Base-by-base conservation (phyloP, 1,139 yeast genomes). In the Scheffersomyces parashehatae region DNA sequence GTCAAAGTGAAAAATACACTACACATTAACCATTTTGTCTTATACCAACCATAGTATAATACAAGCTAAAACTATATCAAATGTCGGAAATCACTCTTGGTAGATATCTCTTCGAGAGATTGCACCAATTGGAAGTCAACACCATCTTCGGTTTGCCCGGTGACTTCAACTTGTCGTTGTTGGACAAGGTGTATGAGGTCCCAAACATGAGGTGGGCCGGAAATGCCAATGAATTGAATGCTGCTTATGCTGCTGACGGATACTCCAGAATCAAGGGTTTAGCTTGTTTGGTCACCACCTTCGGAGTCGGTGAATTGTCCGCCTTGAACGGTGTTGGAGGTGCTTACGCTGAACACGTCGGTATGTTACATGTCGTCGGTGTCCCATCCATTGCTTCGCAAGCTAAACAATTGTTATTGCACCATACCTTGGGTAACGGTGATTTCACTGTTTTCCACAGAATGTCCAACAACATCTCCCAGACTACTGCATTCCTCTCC, bases 141-240 rank as follows among this genome's bases (percentile, higher is more conserved):
- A 85, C 93, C 58, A 73, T 85, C 56, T 83, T 85, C 52, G 93
- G 93, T 44, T 85, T 85, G 33, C 93, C 93, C 9, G 90, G 89
- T 51, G 93, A 85, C 61, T 85, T 85, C 77, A 86, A 85, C 65
- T 72, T 86, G 54, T 70, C 83, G 10, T 67, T 86, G 37, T 71
- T 85, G 40, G 93, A 85, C 59, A 80, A 81, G 58, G 69, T 85
- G 52, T 77, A 81, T 53, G 79, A 79, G 44, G 86, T 82, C 28
- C 76, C 77, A 3, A 82, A 75, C 14, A 59, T 82, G 58, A 70
- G 75, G 58, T 83, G 89, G 89, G 82, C 82, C 37, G 88, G 88
- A 49, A 81, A 81, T 60, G 82, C 86, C 60, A 84, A 83, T 58
- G 89, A 83, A 64, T 74, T 83, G 67, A 83, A 83, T 61, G 87